Evolutionary conservation across 768 basidiomycete species (phyloP), one percentile per base, ranked within the genome.

Genomic region (Clathrus columnatus): DNA sequence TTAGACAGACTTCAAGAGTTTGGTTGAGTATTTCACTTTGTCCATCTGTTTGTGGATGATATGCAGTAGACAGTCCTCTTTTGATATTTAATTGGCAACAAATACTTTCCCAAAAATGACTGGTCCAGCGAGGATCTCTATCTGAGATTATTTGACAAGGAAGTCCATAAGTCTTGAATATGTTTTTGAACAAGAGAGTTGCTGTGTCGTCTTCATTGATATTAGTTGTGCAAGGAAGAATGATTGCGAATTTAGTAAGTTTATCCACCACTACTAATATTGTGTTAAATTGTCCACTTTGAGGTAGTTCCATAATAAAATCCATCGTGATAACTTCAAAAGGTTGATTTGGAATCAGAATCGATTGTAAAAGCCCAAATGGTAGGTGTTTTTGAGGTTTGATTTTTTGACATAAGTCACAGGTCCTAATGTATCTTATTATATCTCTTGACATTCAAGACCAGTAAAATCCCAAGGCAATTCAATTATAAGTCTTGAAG

Each of bases 1-100:
- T 56, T 5, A 72, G 44, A 1, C 62, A 57, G 5, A 65, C 57
- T 16, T 50, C 60, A 7, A 10, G 56, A n/a, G 2, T 48, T 43
- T 20, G 58, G 58, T 16, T 48, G 47, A 21, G 23, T 44, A 24
- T 55, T 47, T n/a, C 51, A 0, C 65, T 68, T 29, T 72, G 69
- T 0, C 72, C 69, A 56, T 76, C 68, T 0, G 70, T 67, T 56
- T 74, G 70, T 0, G 70, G 73, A 54, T 75, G 74, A 47, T 71
- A 66, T 0, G 68, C 59, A 0, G 69, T 69, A 1, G 72, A 67
- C 0, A 71, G 46, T 3, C 58, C 60, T 49, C 59, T 52, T 1
- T 52, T 21, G 4, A 61, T 57, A 0, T 64, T 65, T n/a, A 69
- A 56, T 1, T 32, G 3, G 1, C 48, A 23, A 10, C 61, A 54